These are phyloP conservation scores for Cyberlindnera saturnus DNA, from an alignment of 805 yeast genomes.

Conservation along the genomic window DNA sequence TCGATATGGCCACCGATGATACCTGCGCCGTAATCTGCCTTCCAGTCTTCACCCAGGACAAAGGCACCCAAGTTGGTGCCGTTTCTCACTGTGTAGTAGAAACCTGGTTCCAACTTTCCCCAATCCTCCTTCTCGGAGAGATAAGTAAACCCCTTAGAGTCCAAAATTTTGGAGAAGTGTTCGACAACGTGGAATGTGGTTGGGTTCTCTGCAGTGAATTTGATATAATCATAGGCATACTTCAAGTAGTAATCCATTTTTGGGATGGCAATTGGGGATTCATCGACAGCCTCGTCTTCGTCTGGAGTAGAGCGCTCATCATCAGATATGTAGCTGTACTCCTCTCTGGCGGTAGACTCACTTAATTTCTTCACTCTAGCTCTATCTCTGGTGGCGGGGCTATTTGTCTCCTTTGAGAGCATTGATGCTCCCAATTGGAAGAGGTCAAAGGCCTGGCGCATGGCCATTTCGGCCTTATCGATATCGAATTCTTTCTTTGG, in stretches of 20 bases:
- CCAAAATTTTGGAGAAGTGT: slow-evolving; percentile 41
- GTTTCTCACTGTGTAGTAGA: slow-evolving; percentile 62
- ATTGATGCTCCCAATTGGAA: slow-evolving; percentile 20
- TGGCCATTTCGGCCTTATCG: slow-evolving; percentile 16
- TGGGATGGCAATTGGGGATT: neutral
- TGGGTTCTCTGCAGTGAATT: slow-evolving; percentile 67
- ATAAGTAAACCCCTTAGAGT: slow-evolving; percentile 55
- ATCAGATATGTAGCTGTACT: slow-evolving; percentile 6
- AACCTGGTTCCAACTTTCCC: slow-evolving; percentile 37
- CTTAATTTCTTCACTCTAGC: neutral
- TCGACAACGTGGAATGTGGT: slow-evolving; percentile 70
- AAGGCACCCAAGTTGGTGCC: slow-evolving; percentile 68
- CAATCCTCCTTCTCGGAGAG: slow-evolving; percentile 52
- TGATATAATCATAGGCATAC: slow-evolving; percentile 48
- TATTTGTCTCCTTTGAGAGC: slow-evolving; percentile 9
- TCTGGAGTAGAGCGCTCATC: slow-evolving; percentile 18
- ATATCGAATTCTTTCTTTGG: slow-evolving; percentile 3
- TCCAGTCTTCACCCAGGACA: slow-evolving; percentile 61
- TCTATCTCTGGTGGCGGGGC: slow-evolving; percentile 1
- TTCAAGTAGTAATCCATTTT: slow-evolving; percentile 23
- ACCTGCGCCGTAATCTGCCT: slow-evolving; percentile 59
- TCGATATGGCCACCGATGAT: slow-evolving; percentile 74
- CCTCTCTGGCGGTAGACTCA: neutral
- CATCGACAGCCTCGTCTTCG: slow-evolving; percentile 12
- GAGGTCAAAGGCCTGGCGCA: slow-evolving; percentile 22